phyloP scores from a whole-genome alignment of 2,329 filamentous ascomycete species.

The Microdochium nivale region DNA sequence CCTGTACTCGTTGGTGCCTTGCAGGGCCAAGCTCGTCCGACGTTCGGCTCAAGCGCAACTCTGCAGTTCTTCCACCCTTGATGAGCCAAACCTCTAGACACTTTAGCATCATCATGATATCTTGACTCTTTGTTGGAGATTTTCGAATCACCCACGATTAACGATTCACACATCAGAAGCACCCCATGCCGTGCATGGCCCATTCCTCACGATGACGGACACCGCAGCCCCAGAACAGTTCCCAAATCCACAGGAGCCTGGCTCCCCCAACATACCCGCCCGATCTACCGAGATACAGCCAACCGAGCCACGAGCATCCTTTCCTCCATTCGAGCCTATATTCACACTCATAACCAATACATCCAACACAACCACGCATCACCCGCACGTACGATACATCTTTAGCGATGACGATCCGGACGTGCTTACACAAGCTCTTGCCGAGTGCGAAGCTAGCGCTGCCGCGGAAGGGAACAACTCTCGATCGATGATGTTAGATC shows the following conservation, averaged over 20 bases:
- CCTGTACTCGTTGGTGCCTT: not conserved
- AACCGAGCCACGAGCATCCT: slow-evolving; percentile 1
- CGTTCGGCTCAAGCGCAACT: not conserved
- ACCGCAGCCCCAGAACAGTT: slow-evolving; percentile 9
- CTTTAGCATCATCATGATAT: not conserved
- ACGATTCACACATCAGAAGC: slow-evolving; percentile 1
- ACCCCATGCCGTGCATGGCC: slow-evolving; percentile 9
- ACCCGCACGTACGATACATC: slow-evolving; percentile 84
- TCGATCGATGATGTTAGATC: slow-evolving; percentile 47
- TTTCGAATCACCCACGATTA: not conserved
- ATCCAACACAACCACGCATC: slow-evolving; percentile 64
- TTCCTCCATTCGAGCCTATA: slow-evolving; percentile 61
- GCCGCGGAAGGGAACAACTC: slow-evolving; percentile 18
- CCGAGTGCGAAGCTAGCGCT: slow-evolving; percentile 22
- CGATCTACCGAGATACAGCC: not conserved
- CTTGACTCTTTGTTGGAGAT: not conserved
- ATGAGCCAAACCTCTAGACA: not conserved
- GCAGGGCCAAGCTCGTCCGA: not conserved
- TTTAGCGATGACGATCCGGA: slow-evolving; percentile 88
- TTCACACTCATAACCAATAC: slow-evolving; percentile 78
- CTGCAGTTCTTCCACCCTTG: not conserved
- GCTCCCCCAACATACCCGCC: not conserved
- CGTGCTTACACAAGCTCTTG: slow-evolving; percentile 59
- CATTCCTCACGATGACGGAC: slow-evolving; percentile 18
- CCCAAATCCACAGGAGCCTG: slow-evolving; percentile 3